A percentile compares a stretch with the other conserved stretches of the same genome.
Evolutionary conservation across 164 flowering plant species (phyloP).

Genomic region (Umbilicus rupestris): DNA sequence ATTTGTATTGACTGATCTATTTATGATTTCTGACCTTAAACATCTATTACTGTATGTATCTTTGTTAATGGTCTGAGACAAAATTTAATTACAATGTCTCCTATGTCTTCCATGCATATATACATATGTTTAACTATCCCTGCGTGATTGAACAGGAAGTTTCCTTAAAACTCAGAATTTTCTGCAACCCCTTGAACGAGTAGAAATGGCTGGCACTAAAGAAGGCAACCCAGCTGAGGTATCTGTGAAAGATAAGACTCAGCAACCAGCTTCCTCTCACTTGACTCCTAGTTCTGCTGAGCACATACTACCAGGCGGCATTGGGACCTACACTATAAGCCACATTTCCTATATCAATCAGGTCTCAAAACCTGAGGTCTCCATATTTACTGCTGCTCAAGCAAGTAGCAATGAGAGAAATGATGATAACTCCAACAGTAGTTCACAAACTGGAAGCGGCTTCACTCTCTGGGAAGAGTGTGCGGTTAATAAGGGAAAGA

Average conservation of each 20-base stretch:
- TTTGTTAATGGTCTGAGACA: too few species aligned
- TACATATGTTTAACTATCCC: too few species aligned
- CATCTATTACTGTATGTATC: too few species aligned
- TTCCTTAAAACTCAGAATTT: slow-evolving; percentile 73
- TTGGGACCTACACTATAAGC: slow-evolving; percentile 81
- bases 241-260: slow-evolving; percentile 28
- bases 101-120: too few species aligned
- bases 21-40: too few species aligned
- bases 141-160: slow-evolving; percentile 28
- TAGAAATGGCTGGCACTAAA: slow-evolving; percentile 28
- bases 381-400: slow-evolving; percentile 23
- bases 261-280: slow-evolving; percentile 30
- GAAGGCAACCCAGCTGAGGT: slow-evolving; percentile 33
- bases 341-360: slow-evolving; percentile 49
- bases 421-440: slow-evolving; percentile 47
- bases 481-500: slow-evolving; percentile 45
- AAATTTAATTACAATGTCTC: too few species aligned
- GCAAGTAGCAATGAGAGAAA: slow-evolving; percentile 40
- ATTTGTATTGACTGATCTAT: too few species aligned
- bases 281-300: slow-evolving; percentile 35
- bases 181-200: slow-evolving; percentile 61
- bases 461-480: slow-evolving; percentile 87
- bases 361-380: slow-evolving; percentile 50
- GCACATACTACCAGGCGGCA: slow-evolving; percentile 83
- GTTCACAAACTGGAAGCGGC: slow-evolving; percentile 54